Conservation (phyloP, 768 basidiomycete genomes). For the Phanerodontia chrysosporium region DNA sequence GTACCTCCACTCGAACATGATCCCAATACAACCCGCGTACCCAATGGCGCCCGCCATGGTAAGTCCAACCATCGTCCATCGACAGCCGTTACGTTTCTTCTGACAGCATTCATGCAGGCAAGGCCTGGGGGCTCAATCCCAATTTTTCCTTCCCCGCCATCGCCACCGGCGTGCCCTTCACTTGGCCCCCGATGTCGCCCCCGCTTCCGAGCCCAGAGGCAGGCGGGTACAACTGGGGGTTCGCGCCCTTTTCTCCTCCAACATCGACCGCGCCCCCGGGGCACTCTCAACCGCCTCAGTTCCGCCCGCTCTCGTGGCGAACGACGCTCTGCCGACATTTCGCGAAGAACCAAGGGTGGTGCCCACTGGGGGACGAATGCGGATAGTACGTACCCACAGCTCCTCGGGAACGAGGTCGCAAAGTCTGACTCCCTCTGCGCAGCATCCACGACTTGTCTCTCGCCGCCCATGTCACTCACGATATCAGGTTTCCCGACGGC, state of each 20-base stretch:
- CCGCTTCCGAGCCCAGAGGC: background rate
- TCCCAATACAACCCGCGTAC: constrained; percentile 13
- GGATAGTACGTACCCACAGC: constrained; percentile 33
- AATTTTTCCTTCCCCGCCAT: constrained; percentile 4
- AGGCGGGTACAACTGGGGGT: constrained; percentile 7
- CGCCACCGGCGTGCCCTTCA: background rate
- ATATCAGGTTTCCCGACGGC: constrained; percentile 17
- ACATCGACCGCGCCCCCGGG: background rate
- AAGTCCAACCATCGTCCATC: background rate
- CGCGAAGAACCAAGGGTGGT: constrained; percentile 38
- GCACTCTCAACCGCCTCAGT: constrained; percentile 11
- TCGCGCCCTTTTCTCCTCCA: constrained; percentile 9
- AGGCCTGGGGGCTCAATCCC: background rate
- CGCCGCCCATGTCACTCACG: constrained; percentile 20
- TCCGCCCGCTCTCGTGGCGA: constrained; percentile 27
- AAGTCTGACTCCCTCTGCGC: constrained; percentile 12
- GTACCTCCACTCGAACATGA: constrained; percentile 30
- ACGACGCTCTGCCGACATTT: constrained; percentile 40
- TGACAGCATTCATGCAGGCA: background rate
- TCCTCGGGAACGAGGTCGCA: background rate
- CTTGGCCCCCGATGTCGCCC: background rate
- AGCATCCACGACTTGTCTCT: constrained; percentile 32
- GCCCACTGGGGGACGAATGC: constrained; percentile 37
- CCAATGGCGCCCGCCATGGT: constrained; percentile 11
- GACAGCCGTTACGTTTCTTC: background rate